Evolutionary conservation across 257 asterid species (phyloP).

Genomic region (Agastache rugosa): DNA sequence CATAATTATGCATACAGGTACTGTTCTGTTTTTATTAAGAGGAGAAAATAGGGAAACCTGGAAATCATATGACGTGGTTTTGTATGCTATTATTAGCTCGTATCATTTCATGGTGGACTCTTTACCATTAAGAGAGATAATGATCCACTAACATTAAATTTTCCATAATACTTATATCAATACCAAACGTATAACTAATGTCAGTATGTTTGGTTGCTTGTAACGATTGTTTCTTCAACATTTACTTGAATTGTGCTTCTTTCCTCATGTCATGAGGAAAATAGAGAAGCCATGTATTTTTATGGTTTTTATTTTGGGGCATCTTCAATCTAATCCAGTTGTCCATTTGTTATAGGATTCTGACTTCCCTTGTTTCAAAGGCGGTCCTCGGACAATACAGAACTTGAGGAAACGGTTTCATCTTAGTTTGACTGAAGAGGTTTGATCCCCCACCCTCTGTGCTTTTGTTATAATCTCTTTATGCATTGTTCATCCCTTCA

Average conservation of each 20-base stretch:
- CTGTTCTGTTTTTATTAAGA: background rate
- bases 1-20: background rate
- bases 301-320: conserved; percentile 8
- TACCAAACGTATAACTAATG: background rate
- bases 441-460: conserved; percentile 38
- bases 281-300: background rate
- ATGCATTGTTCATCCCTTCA: conserved; percentile 22
- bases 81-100: background rate
- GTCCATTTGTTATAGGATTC: conserved; percentile 70
- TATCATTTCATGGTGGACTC: background rate
- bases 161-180: background rate
- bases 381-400: conserved; percentile 95
- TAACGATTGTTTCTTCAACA: background rate
- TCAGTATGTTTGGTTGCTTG: background rate
- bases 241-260: conserved; percentile 8
- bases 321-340: conserved; percentile 29
- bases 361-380: conserved; percentile 98
- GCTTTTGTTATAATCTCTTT: conserved; percentile 29
- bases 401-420: conserved; percentile 98
- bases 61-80: background rate
- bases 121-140: background rate
- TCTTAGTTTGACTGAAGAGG: conserved; percentile 98
- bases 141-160: background rate
- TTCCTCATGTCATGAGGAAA: conserved; percentile 22
- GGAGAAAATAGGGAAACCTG: background rate